These are phyloP conservation scores for Radiomyces spectabilis DNA, from an alignment of 192 early-diverging fungal genomes.

Conservation along the genomic window DNA sequence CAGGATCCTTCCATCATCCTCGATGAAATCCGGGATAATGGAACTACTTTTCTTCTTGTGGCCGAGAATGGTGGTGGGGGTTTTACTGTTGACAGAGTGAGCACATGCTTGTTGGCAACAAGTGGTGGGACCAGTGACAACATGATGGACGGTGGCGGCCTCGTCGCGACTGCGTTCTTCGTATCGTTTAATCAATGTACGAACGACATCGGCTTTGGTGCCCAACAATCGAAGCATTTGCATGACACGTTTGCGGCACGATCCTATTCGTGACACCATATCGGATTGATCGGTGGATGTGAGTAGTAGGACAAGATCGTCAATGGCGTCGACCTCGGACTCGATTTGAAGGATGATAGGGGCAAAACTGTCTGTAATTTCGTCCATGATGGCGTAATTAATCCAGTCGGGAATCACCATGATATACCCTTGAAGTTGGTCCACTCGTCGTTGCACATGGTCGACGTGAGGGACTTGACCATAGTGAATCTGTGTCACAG, in stretches of 20 bases:
- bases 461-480: conserved; percentile 37
- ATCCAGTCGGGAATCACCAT: conserved; percentile 57
- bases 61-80: not conserved
- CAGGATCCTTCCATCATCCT: not conserved
- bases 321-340: conserved; percentile 63
- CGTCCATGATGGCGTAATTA: conserved; percentile 68
- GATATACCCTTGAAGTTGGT: conserved; percentile 58
- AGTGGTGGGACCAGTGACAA: too few species aligned
- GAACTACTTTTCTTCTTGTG: not conserved
- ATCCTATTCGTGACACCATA: conserved; percentile 64
- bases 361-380: conserved; percentile 72
- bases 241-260: conserved; percentile 66
- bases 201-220: conserved; percentile 65
- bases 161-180: conserved; percentile 8
- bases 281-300: conserved; percentile 35
- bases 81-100: not conserved
- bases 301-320: conserved; percentile 61
- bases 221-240: conserved; percentile 54
- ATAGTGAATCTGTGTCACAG: conserved; percentile 64
- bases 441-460: conserved; percentile 53
- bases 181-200: conserved; percentile 54
- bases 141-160: not conserved
- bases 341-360: conserved; percentile 71
- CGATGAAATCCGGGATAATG: not conserved
- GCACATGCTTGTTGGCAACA: not conserved